Percentiles rank a stretch among this genome's conserved stretches.
phyloP scores from a whole-genome alignment of 192 early-diverging fungal species.

The Podila clonocystis region DNA sequence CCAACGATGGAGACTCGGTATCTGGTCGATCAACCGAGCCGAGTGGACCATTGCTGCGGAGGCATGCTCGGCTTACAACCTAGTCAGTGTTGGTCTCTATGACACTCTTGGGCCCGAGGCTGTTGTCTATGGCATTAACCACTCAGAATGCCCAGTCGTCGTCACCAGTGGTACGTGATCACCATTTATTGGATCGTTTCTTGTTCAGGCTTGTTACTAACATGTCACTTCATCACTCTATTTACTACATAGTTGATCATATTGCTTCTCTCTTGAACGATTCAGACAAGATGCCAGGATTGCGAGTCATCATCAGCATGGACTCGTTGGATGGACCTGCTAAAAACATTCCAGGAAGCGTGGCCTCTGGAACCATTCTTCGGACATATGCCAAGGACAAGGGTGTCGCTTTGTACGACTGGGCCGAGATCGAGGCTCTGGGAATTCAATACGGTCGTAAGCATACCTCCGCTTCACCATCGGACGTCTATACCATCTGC shows the following conservation, averaged over 20 bases:
- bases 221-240: background rate
- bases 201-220: background rate
- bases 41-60: constrained; percentile 82
- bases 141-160: constrained; percentile 79
- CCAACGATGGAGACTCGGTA: constrained; percentile 62
- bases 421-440: constrained; percentile 65
- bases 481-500: constrained; percentile 78
- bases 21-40: constrained; percentile 80
- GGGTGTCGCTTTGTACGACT: constrained; percentile 67
- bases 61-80: constrained; percentile 70
- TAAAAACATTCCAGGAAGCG: constrained; percentile 21
- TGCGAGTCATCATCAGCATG: constrained; percentile 82
- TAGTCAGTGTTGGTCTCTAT: constrained; percentile 82
- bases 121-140: constrained; percentile 87
- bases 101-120: constrained; percentile 90
- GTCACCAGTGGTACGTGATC: constrained; percentile 60
- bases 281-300: constrained; percentile 65
- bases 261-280: constrained; percentile 61
- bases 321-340: constrained; percentile 66
- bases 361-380: constrained; percentile 42
- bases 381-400: constrained; percentile 73
- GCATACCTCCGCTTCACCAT: constrained; percentile 66
- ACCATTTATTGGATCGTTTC: background rate
- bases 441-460: constrained; percentile 64
- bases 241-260: constrained; percentile 49